Evolutionary conservation across 2,329 filamentous ascomycete species (phyloP).

Genomic region (Aspergillus tubingensis): DNA sequence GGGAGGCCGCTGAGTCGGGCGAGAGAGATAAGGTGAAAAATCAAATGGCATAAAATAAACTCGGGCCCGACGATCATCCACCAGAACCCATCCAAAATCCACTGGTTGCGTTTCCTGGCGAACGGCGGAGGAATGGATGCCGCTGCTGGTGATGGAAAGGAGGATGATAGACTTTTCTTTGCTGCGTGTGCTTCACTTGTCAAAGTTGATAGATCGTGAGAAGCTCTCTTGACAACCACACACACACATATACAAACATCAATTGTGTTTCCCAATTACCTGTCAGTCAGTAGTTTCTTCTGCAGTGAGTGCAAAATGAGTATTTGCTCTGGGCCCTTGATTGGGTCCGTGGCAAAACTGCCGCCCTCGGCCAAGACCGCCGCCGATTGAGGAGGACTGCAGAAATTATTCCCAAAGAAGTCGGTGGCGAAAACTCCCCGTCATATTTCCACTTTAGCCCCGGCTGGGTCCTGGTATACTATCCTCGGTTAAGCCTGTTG

Average conservation of each 20-base stretch:
- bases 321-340: neutral
- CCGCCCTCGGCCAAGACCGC: neutral
- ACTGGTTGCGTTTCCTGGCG: neutral
- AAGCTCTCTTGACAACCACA: too few relatives aligned
- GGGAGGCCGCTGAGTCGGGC: conserved; percentile 8
- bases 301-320: neutral
- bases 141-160: neutral
- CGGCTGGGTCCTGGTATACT: neutral
- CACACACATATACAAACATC: too few relatives aligned
- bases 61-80: conserved; percentile 6
- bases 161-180: too few relatives aligned
- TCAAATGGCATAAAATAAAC: conserved; percentile 22
- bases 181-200: too few relatives aligned
- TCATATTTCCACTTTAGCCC: neutral
- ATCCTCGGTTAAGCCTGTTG: too few relatives aligned
- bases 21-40: conserved; percentile 16
- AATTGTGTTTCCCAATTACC: too few relatives aligned
- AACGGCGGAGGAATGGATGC: neutral
- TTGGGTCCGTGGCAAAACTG: conserved; percentile 1
- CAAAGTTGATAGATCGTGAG: too few relatives aligned
- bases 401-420: neutral
- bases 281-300: neutral
- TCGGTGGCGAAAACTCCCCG: conserved; percentile 1
- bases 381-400: neutral
- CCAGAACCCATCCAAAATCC: neutral